phyloP scores from a whole-genome alignment of 2,329 filamentous ascomycete species.

The Venturia nashicola region DNA sequence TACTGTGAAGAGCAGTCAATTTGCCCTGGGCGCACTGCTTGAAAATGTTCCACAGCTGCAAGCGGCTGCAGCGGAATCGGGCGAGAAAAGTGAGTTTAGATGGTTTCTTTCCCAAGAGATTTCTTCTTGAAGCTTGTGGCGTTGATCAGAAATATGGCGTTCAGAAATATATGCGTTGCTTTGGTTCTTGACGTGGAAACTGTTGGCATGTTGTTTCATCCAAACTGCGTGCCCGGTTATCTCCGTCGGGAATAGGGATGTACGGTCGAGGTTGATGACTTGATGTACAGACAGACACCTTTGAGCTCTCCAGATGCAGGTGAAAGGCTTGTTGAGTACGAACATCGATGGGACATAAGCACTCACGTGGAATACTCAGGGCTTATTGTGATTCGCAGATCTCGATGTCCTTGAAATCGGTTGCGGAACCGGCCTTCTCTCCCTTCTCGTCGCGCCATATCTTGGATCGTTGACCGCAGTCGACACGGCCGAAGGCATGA shows the following conservation, averaged over 20 bases:
- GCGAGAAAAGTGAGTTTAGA: background rate
- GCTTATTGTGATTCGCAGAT: constrained; percentile 11
- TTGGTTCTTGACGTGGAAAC: background rate
- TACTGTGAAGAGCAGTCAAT: constrained; percentile 32
- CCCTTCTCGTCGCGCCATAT: constrained; percentile 35
- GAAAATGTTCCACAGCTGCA: constrained; percentile 22
- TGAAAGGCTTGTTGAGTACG: background rate
- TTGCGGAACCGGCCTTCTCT: constrained; percentile 44
- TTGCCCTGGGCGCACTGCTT: constrained; percentile 35
- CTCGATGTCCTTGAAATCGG: constrained; percentile 44
- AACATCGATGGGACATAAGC: background rate
- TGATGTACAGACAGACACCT: background rate
- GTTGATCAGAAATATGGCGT: background rate
- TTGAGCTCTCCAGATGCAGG: background rate
- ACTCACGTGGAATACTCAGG: background rate
- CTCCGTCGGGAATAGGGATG: background rate
- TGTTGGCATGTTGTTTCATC: background rate
- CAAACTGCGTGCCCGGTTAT: background rate
- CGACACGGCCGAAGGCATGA: constrained; percentile 44
- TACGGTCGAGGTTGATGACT: background rate
- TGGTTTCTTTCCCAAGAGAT: constrained; percentile 13
- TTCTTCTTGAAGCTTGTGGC: background rate
- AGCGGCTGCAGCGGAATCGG: constrained; percentile 4
- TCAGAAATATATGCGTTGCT: background rate
- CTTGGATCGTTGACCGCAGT: constrained; percentile 38